These are phyloP conservation scores for Tremellales sp. DNA, from an alignment of 1,284 basidiomycete genomes.

Conservation along the genomic window DNA sequence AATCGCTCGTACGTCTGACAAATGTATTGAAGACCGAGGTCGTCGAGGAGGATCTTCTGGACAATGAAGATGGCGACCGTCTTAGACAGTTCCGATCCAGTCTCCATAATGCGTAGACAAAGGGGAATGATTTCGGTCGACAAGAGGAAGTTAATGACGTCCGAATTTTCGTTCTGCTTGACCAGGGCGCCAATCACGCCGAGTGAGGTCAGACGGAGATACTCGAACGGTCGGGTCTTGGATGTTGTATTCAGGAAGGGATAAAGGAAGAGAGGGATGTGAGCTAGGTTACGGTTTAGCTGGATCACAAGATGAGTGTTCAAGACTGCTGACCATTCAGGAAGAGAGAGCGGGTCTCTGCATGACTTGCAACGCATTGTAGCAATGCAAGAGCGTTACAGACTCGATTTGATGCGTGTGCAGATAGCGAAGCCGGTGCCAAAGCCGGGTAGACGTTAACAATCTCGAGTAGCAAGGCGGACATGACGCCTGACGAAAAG, in stretches of 20 bases:
- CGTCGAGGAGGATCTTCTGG: conserved; percentile 97
- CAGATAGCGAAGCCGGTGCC: conserved; percentile 92
- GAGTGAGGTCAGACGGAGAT: conserved; percentile 92
- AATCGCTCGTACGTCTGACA: conserved; percentile 99
- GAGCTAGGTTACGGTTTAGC: conserved; percentile 56
- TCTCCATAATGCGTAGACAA: conserved; percentile 99
- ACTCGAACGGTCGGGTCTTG: conserved; percentile 98
- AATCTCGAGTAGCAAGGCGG: conserved; percentile 95
- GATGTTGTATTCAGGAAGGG: conserved; percentile 99
- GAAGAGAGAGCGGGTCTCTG: conserved; percentile 88
- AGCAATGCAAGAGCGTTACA: conserved; percentile 97
- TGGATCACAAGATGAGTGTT: not conserved
- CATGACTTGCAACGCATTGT: conserved; percentile 95
- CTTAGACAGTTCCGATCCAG: conserved; percentile 97
- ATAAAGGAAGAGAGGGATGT: conserved; percentile 98
- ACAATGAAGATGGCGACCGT: conserved; percentile 99
- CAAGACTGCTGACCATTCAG: conserved; percentile 69
- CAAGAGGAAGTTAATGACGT: conserved; percentile 97
- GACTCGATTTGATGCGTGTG: conserved; percentile 97
- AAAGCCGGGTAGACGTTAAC: conserved; percentile 96
- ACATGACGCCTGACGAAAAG: conserved; percentile 97
- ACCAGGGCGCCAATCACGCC: conserved; percentile 98
- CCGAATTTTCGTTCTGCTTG: conserved; percentile 99
- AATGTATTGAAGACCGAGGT: conserved; percentile 96
- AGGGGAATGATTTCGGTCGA: conserved; percentile 99